These are phyloP conservation scores for Fusarium sp. DNA, from an alignment of 2,329 filamentous ascomycete genomes.

Conservation along the genomic window DNA sequence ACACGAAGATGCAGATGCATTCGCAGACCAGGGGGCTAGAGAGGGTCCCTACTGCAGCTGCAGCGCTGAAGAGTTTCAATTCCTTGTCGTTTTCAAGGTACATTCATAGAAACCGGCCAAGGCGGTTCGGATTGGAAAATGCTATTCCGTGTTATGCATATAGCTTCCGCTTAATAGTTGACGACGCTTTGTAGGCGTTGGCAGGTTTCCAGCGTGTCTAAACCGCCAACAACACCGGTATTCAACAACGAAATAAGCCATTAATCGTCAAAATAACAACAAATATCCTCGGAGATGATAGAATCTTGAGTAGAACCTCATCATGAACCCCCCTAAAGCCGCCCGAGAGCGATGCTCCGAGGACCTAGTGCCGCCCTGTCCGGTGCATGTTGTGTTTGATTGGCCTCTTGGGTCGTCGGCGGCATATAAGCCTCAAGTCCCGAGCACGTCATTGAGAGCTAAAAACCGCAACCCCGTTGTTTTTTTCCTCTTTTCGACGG, in stretches of 20 bases:
- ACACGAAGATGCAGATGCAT: slow-evolving; percentile 10
- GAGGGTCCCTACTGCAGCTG: slow-evolving; percentile 24
- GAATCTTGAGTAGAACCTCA: slow-evolving; percentile 7
- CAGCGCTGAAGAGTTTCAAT: slow-evolving; percentile 14
- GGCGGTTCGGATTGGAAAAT: slow-evolving; percentile 16
- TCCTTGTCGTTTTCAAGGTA: slow-evolving; percentile 21
- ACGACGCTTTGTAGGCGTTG: not conserved
- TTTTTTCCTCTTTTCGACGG: slow-evolving; percentile 41
- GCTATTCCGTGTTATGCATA: slow-evolving; percentile 14
- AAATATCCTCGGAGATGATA: slow-evolving; percentile 13
- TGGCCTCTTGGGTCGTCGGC: slow-evolving; percentile 45
- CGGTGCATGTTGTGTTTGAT: slow-evolving; percentile 35
- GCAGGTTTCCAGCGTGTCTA: not conserved
- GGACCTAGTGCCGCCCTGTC: slow-evolving; percentile 37
- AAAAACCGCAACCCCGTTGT: slow-evolving; percentile 46
- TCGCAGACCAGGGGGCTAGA: slow-evolving; percentile 19
- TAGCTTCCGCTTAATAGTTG: not conserved
- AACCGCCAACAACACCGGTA: not conserved
- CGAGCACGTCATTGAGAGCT: slow-evolving; percentile 53
- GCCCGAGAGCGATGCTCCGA: slow-evolving; percentile 49
- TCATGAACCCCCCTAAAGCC: slow-evolving; percentile 34
- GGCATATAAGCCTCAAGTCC: slow-evolving; percentile 50
- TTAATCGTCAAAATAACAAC: not conserved
- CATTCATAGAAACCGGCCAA: slow-evolving; percentile 20
- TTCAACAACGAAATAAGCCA: not conserved